Conservation (phyloP, 441 rosid genomes). For the Erodium moschatum region DNA sequence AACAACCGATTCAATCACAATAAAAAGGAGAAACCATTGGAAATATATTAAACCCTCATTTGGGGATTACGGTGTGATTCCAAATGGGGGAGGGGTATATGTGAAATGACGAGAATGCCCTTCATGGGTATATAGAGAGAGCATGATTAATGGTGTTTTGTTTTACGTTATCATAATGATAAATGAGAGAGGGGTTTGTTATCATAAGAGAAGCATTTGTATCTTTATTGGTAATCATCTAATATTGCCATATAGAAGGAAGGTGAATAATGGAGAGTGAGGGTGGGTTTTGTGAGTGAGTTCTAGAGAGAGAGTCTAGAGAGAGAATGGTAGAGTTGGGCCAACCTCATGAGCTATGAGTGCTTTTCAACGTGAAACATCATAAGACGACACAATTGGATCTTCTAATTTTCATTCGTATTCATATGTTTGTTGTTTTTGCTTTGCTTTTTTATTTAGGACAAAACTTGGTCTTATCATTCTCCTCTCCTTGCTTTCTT, state of each 20-base stretch:
- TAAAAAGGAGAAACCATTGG: not conserved
- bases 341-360: slow-evolving; percentile 7
- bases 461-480: not conserved
- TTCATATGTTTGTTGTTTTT: not conserved
- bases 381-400: slow-evolving; percentile 6
- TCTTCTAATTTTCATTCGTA: not conserved
- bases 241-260: not conserved
- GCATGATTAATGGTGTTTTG: slow-evolving; percentile 9
- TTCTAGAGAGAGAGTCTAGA: too few species aligned
- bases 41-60: not conserved
- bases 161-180: slow-evolving; percentile 12
- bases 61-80: not conserved
- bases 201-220: slow-evolving; percentile 11
- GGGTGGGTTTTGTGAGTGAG: not conserved
- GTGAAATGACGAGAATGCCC: not conserved
- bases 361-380: slow-evolving; percentile 9
- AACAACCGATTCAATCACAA: not conserved
- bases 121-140: not conserved
- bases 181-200: slow-evolving; percentile 8
- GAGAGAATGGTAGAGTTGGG: too few species aligned
- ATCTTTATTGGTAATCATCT: not conserved
- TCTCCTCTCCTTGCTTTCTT: not conserved
- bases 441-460: not conserved
- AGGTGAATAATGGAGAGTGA: slow-evolving; percentile 7
- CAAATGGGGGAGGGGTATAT: not conserved